Conservation (phyloP, 768 basidiomycete genomes). For the Pleurotus tuoliensis region DNA sequence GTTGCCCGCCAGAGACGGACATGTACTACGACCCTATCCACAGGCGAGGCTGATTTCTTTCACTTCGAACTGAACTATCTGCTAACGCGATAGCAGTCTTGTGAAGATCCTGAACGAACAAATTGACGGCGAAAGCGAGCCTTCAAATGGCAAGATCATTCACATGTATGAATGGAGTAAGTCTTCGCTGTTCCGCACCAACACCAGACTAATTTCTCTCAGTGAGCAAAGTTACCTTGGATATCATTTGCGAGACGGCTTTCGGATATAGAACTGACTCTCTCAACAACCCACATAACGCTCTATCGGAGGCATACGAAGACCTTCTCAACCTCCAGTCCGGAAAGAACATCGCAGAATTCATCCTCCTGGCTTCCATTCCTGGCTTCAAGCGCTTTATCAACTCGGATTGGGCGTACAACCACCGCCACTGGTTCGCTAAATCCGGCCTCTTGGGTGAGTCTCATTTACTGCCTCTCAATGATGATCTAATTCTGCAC, state of each 20-base stretch:
- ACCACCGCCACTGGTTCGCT: conserved; percentile 27
- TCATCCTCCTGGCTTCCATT: conserved; percentile 30
- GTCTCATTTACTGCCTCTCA: not conserved
- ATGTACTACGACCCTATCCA: conserved; percentile 47
- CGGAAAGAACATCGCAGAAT: conserved; percentile 30
- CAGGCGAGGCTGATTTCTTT: conserved; percentile 24
- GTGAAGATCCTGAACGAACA: conserved; percentile 31
- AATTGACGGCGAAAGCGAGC: conserved; percentile 20
- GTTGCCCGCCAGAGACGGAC: conserved; percentile 29
- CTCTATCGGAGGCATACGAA: conserved; percentile 45
- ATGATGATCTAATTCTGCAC: not conserved
- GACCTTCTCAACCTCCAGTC: conserved; percentile 36
- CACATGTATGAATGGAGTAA: conserved; percentile 43
- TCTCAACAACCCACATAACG: conserved; percentile 41
- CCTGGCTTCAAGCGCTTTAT: conserved; percentile 32
- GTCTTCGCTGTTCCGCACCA: conserved; percentile 14
- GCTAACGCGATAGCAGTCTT: conserved; percentile 24
- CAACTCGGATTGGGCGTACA: conserved; percentile 31
- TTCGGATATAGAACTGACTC: conserved; percentile 46
- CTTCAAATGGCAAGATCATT: conserved; percentile 25
- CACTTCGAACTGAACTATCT: not conserved
- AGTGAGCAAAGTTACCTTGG: conserved; percentile 52
- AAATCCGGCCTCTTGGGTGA: conserved; percentile 18
- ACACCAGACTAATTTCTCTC: not conserved
- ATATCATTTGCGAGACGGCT: conserved; percentile 48